Base-by-base conservation (phyloP, 768 basidiomycete genomes). In the Mycena capillaripes region DNA sequence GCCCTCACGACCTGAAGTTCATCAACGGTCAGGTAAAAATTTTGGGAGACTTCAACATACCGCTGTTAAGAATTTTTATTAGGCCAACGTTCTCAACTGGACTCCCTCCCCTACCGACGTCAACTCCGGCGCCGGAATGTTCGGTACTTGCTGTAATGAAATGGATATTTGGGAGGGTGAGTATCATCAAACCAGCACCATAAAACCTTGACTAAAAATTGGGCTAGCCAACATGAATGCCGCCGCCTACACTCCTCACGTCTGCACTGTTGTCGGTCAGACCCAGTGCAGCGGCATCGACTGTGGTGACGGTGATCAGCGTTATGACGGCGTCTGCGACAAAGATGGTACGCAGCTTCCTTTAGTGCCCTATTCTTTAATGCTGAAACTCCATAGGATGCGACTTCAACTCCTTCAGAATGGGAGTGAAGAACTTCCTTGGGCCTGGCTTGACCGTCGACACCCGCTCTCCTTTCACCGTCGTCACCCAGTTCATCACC, bases 401-500 rank as follows among this genome's bases (percentile, higher is more conserved):
- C 79, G 89, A 89, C 77, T 89, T 89, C 85, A 90, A 89, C 86
- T 87, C 89, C 27, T 90, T 75, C 83, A 87, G 89, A 76, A 83
- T 87, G 86, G 88, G 88, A 50, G 76, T 78, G 75, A 76, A 73
- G 70, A 71, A 76, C 64, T 90, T 88, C 86, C 83, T 84, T 77
- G 89, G 89, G 48, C 76, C 76, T 19, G 85, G 84, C 70, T 71
- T 78, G 77, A 86, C 82, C 68, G 84, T 89, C 78, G 86, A 89
- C 83, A 89, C 88, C 79, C 81, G 65, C 78, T 73, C 79, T 70
- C 82, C 82, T 72, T 82, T 90, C 82, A 90, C 88, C 67, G 86
- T 89, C 74, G 88, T 89, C 79, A 89, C 89, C 64, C 89, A 87
- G 76, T 87, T 87, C 82, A 65, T 86, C 75, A 84, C 86, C 58